Evolutionary conservation across 2,329 filamentous ascomycete genomes (phyloP).

Genomic region (Xylaria sp.): DNA sequence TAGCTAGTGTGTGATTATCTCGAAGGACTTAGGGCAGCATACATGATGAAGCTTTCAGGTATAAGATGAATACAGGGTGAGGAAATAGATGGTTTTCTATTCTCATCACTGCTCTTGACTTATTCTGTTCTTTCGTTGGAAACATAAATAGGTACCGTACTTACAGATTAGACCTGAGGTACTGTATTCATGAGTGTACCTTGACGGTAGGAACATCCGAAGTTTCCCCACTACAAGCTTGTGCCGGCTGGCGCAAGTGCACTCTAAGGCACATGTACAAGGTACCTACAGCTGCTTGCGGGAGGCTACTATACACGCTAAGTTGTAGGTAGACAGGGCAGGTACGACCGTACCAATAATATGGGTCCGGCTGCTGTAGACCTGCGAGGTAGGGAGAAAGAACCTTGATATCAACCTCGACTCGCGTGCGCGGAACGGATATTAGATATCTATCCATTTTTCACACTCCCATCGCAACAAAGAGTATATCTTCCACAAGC

Average conservation of each 20-base stretch:
- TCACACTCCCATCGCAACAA: constrained; percentile 8
- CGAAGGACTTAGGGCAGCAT: constrained; percentile 2
- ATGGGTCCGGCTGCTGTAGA: not conserved
- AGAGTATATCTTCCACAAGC: constrained; percentile 5
- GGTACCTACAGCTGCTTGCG: constrained; percentile 11
- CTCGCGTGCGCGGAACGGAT: constrained; percentile 19
- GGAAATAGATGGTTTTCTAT: not conserved
- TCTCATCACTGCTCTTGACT: not conserved
- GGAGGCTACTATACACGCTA: constrained; percentile 20
- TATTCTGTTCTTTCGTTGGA: not conserved
- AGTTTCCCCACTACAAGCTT: constrained; percentile 25
- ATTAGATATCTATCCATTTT: constrained; percentile 16
- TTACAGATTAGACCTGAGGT: not conserved
- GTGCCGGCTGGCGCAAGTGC: too few species aligned
- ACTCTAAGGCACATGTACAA: too few species aligned
- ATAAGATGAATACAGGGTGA: not conserved
- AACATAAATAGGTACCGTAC: not conserved
- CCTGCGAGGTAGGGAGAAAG: not conserved
- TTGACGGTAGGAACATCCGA: constrained; percentile 1
- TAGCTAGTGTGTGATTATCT: constrained; percentile 8
- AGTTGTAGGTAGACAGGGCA: not conserved
- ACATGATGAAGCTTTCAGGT: constrained; percentile 23
- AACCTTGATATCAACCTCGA: constrained; percentile 21
- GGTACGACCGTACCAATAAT: not conserved
- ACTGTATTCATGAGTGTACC: not conserved